phyloP scores from a whole-genome alignment of 257 asterid species.

The Solanum clarkiae region DNA sequence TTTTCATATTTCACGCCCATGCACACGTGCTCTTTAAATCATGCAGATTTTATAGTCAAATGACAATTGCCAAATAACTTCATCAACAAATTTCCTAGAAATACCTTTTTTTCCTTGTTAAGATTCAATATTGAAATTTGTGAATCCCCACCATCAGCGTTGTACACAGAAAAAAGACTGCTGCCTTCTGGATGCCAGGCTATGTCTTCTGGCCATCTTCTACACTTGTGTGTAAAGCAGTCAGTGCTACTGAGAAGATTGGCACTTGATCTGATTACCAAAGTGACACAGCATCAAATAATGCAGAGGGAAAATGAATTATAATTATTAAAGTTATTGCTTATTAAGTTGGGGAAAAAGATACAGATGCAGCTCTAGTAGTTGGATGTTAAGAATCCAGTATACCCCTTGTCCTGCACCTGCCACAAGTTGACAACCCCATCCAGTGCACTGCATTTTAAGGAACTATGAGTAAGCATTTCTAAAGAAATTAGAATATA shows the following conservation, averaged over 20 bases:
- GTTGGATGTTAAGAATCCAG: conserved; percentile 1
- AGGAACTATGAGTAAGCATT: not conserved
- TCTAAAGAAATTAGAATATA: not conserved
- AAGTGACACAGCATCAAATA: not conserved
- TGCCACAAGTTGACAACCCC: conserved; percentile 72
- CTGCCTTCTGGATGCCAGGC: conserved; percentile 94
- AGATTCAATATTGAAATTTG: conserved; percentile 67
- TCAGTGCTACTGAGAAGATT: conserved; percentile 47
- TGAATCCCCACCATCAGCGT: conserved; percentile 71
- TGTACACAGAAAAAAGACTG: conserved; percentile 62
- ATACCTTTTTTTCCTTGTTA: conserved; percentile 57
- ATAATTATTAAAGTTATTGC: not conserved
- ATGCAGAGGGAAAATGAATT: not conserved
- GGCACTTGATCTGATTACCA: conserved; percentile 51
- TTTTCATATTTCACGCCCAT: not conserved
- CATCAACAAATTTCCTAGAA: not conserved
- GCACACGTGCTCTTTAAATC: not conserved
- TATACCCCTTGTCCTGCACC: conserved; percentile 48
- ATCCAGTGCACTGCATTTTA: conserved; percentile 62
- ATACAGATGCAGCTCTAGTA: not conserved
- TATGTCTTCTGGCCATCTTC: conserved; percentile 97
- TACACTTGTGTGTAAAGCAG: conserved; percentile 55
- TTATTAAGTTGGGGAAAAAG: not conserved
- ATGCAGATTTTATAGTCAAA: not conserved
- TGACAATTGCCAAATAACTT: not conserved